phyloP scores from a whole-genome alignment of 345 rosid genomes.

The Citrus medica region DNA sequence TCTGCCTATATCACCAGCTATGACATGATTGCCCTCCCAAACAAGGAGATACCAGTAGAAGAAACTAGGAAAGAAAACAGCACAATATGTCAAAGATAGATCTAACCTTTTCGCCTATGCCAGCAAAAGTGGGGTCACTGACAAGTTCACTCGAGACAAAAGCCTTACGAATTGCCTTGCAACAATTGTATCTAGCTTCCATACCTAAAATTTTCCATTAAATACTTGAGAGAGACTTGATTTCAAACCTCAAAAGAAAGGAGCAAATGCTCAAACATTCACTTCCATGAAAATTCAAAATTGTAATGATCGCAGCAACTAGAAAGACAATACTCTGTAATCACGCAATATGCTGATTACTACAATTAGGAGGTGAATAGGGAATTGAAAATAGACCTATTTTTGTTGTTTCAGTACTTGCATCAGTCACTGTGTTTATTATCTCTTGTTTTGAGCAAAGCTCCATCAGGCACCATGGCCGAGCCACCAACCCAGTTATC shows the following conservation, averaged over 20 bases:
- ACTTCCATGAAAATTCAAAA: neutral
- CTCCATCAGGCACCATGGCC: slow-evolving; percentile 86
- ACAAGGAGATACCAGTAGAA: neutral
- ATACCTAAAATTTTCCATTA: slow-evolving; percentile 47
- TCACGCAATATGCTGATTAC: neutral
- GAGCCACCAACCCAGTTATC: slow-evolving; percentile 66
- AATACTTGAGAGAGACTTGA: neutral
- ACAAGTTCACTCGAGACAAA: slow-evolving; percentile 52
- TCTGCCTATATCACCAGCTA: neutral
- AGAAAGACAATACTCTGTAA: neutral
- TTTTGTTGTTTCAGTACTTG: slow-evolving; percentile 65
- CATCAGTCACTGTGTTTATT: slow-evolving; percentile 55
- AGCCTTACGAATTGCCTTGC: slow-evolving; percentile 63
- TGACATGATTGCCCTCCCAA: neutral
- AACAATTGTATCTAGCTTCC: slow-evolving; percentile 77
- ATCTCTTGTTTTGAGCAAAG: slow-evolving; percentile 77
- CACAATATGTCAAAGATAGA: neutral
- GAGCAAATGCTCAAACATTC: neutral
- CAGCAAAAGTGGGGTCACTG: slow-evolving; percentile 51
- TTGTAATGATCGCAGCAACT: neutral
- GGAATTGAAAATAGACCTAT: slow-evolving; percentile 40
- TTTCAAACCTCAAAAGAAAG: neutral
- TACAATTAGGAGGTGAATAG: neutral
- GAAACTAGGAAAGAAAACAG: too few species aligned
- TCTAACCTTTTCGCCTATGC: slow-evolving; percentile 63